These are phyloP conservation scores for Rhynchosporium graminicola DNA, from an alignment of 2,329 filamentous ascomycete genomes.

Conservation along the genomic window DNA sequence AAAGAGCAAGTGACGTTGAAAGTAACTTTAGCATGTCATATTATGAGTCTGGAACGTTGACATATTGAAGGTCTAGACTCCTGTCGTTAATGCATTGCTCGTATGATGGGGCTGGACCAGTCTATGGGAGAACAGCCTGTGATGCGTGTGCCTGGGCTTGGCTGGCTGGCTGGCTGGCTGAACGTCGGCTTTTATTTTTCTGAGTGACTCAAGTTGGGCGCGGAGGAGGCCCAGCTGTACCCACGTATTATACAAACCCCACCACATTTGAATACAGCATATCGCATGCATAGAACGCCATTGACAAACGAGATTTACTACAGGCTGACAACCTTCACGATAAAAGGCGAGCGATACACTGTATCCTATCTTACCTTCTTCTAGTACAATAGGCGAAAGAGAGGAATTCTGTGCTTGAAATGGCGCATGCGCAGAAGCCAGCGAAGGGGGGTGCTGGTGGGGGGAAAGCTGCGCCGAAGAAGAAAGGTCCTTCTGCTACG, in stretches of 20 bases:
- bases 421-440: conserved; percentile 33
- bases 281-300: too few species aligned
- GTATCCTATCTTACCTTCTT: neutral
- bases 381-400: neutral
- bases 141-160: too few species aligned
- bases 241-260: too few species aligned
- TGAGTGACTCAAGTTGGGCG: too few species aligned
- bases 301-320: too few species aligned
- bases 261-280: too few species aligned
- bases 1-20: conserved; percentile 4
- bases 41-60: neutral
- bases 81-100: neutral
- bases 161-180: too few species aligned
- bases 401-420: conserved; percentile 9
- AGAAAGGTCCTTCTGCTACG: conserved; percentile 31
- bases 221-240: too few species aligned
- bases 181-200: too few species aligned
- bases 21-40: conserved; percentile 4
- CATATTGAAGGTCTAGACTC: conserved; percentile 7
- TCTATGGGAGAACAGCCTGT: neutral
- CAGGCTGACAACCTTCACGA: too few species aligned
- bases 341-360: neutral
- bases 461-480: conserved; percentile 34
- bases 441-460: conserved; percentile 32
- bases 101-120: conserved; percentile 6